Evolutionary conservation across 768 basidiomycete species (phyloP), one percentile per base, ranked within the genome.

Genomic region (Thelephora ganbajun): DNA sequence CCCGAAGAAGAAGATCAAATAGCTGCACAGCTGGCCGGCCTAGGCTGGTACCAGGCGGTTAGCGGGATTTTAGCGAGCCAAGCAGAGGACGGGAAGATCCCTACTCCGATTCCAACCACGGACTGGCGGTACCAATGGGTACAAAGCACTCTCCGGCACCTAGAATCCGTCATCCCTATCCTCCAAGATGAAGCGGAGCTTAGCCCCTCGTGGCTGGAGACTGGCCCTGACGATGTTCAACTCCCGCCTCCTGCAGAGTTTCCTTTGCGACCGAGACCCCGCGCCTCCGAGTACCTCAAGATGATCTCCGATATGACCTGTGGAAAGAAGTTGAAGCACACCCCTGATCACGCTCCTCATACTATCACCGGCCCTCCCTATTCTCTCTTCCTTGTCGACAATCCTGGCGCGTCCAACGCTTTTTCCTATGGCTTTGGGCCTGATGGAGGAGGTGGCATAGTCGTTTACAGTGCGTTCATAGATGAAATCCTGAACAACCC

Each of bases 101-200:
- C 77, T 3, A 67, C 67, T 37, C 69, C 87, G 34, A 70, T 98
- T 46, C 76, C 85, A 33, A 61, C 71, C 1, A 72, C 69, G 20
- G 94, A 99, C 64, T 98, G 94, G 94, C 76, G 93, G 49, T 84
- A 86, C 59, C 58, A 66, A 16, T 97, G 94, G 93, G 90, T 94
- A 11, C 72, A 74, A 47, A 72, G 79, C 16, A 89, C 86, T 2
- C 66, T 97, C 18, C 77, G 84, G 14, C 69, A 70, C 47, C 74
- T 99, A 22, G 93, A 97, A 64, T 53, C 63, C 26, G 82, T 74
- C 39, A 79, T 92, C 36, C 87, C 82, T 9, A 54, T 77, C 13
- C 64, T 93, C 6, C 75, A 76, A 12, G 66, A 70, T 33, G 83
- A 87, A 56, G 64, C 65, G 13, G 69, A 77, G 50, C 55, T 74